phyloP scores from a whole-genome alignment of 345 rosid genomes.

The Eucalyptus pauciflora region DNA sequence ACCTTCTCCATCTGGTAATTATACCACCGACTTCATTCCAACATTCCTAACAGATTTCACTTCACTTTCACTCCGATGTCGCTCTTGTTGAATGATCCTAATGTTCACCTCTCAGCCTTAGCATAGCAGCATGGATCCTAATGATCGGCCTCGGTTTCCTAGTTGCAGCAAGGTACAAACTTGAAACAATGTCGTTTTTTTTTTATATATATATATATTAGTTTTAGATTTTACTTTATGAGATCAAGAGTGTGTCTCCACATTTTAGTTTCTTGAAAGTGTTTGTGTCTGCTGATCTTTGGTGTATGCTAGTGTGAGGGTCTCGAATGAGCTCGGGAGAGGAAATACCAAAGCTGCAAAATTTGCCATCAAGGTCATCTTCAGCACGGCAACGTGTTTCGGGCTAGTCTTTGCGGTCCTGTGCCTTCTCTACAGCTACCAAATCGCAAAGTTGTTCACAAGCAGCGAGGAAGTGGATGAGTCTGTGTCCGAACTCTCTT shows the following conservation, averaged over 20 bases:
- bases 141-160: conserved; percentile 15
- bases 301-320: background rate
- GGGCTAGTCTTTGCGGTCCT: background rate
- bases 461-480: background rate
- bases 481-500: conserved; percentile 1
- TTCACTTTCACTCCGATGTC: background rate
- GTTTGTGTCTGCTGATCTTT: background rate
- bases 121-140: conserved; percentile 7
- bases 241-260: background rate
- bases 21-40: background rate
- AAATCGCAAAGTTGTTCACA: conserved; percentile 1
- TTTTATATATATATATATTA: too few relatives aligned
- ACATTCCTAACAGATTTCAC: background rate
- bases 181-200: background rate
- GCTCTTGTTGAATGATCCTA: background rate
- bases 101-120: conserved; percentile 2
- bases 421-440: conserved; percentile 1
- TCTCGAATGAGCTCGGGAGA: conserved; percentile 11
- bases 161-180: conserved; percentile 3
- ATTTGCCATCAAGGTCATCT: conserved; percentile 2
- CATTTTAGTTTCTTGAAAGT: background rate
- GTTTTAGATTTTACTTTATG: background rate
- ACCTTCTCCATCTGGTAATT: conserved; percentile 14
- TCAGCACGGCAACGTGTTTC: background rate
- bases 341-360: conserved; percentile 10